Conservation (phyloP, 2,329 filamentous ascomycete genomes). For the Tricladium varicosporioides region DNA sequence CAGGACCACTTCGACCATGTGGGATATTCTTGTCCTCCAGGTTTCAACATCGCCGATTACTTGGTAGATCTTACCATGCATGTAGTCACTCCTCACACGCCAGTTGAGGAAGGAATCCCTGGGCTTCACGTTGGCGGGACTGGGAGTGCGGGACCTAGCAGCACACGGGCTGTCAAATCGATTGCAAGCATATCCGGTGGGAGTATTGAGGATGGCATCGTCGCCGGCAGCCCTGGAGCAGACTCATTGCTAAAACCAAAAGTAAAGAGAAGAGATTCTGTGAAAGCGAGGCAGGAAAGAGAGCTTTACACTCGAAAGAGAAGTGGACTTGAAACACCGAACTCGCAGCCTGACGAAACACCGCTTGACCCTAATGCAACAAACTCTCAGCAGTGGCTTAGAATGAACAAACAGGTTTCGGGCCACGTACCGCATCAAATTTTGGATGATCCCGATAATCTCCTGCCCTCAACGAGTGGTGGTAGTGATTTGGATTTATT, state of each 20-base stretch:
- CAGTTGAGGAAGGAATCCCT: constrained; percentile 54
- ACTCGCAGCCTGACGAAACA: constrained; percentile 59
- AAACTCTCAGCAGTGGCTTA: constrained; percentile 57
- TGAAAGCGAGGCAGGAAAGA: constrained; percentile 82
- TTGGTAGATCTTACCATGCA: constrained; percentile 98
- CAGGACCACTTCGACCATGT: constrained; percentile 90
- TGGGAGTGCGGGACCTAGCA: constrained; percentile 75
- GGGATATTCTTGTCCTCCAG: constrained; percentile 89
- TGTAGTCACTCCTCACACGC: constrained; percentile 59
- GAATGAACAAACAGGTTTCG: constrained; percentile 48
- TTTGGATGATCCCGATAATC: constrained; percentile 67
- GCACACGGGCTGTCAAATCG: constrained; percentile 84
- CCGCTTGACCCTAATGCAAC: constrained; percentile 42
- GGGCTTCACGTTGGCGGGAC: constrained; percentile 63
- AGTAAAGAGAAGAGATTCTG: constrained; percentile 71
- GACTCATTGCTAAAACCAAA: constrained; percentile 64
- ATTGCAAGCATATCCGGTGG: constrained; percentile 78
- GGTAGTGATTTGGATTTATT: constrained; percentile 81
- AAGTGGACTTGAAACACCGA: constrained; percentile 60
- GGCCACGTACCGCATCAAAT: constrained; percentile 56
- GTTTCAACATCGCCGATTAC: constrained; percentile 99
- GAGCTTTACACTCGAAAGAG: constrained; percentile 86
- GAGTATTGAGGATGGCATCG: constrained; percentile 61
- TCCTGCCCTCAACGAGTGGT: constrained; percentile 56
- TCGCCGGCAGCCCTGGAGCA: constrained; percentile 50